Percentiles rank a stretch among this genome's conserved stretches.
These are phyloP conservation scores for Anisodus tanguticus DNA, from an alignment of 257 asterid genomes.

Conservation along the genomic window DNA sequence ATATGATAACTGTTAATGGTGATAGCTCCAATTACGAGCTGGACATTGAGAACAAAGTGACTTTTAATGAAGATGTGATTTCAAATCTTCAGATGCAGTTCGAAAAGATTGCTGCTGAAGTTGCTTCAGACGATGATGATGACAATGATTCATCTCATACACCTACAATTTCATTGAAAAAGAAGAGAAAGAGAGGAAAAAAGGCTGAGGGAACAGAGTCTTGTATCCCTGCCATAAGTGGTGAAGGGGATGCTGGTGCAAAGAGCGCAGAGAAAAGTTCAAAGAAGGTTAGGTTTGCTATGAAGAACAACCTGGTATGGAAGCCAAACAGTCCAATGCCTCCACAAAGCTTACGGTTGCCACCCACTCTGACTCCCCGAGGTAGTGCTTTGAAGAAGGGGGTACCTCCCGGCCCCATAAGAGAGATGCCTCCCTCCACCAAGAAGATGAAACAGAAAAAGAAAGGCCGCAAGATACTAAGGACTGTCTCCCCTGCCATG, in stretches of 20 bases:
- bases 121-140: constrained; percentile 46
- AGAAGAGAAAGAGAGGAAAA: constrained; percentile 67
- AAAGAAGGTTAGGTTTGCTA: constrained; percentile 83
- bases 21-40: constrained; percentile 34
- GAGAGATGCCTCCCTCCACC: constrained; percentile 56
- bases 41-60: constrained; percentile 43
- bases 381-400: constrained; percentile 99
- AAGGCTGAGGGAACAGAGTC: constrained; percentile 33
- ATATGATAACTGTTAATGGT: constrained; percentile 30
- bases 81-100: constrained; percentile 85
- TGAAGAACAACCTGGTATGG: constrained; percentile 93
- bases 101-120: constrained; percentile 83
- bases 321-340: constrained; percentile 92
- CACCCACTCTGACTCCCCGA: constrained; percentile 91
- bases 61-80: constrained; percentile 59
- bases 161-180: constrained; percentile 44
- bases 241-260: constrained; percentile 44
- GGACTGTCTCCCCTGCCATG: constrained; percentile 41
- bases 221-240: constrained; percentile 29
- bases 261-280: constrained; percentile 68
- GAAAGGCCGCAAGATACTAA: constrained; percentile 45
- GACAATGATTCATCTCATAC: constrained; percentile 41
- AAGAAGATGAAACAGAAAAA: constrained; percentile 63
- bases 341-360: constrained; percentile 83
- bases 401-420: constrained; percentile 83